Conservation (phyloP, 306 rosid species). For the Calophaca sinica region DNA sequence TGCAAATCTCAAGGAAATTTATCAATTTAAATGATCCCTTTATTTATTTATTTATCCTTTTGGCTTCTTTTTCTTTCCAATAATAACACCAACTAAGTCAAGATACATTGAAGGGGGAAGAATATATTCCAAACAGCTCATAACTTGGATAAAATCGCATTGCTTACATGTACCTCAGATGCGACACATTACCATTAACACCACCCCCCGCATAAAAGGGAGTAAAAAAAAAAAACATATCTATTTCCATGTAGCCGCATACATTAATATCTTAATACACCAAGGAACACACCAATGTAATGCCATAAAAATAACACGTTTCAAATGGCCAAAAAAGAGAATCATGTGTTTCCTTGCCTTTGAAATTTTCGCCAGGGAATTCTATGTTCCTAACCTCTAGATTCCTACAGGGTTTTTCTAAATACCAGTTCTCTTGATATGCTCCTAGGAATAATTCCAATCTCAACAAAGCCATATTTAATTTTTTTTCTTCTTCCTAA, state of each 20-base stretch:
- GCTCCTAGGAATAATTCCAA: constrained; percentile 32
- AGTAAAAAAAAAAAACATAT: background rate
- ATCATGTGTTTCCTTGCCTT: constrained; percentile 10
- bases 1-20: no score
- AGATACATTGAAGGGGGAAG: no score
- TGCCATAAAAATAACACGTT: background rate
- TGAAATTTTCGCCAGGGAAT: background rate
- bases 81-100: no score
- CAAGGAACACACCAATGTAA: background rate
- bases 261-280: background rate
- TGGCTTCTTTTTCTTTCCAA: no score
- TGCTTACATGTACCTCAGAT: background rate
- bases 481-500: background rate
- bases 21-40: no score
- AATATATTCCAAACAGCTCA: background rate
- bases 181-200: no score
- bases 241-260: constrained; percentile 1
- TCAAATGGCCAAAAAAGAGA: background rate
- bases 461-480: constrained; percentile 4
- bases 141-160: background rate
- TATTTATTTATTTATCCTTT: no score
- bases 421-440: constrained; percentile 11
- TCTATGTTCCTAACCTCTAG: background rate
- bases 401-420: background rate
- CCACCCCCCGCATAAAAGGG: background rate